These are phyloP conservation scores for Aspergillus nanangensis DNA, from an alignment of 495 filamentous ascomycete genomes.

Conservation along the genomic window DNA sequence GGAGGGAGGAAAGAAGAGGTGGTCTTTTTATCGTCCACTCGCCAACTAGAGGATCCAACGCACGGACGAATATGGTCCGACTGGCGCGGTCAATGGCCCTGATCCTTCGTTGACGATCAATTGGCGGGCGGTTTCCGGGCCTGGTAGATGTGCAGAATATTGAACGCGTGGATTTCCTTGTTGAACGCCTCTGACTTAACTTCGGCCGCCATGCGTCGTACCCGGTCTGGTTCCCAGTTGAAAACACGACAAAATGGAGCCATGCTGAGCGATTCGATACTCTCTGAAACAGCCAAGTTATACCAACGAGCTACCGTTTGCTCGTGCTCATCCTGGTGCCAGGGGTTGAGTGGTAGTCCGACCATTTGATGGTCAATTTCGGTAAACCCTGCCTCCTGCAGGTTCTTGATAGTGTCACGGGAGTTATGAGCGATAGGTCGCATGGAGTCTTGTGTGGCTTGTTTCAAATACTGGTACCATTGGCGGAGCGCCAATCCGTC, in stretches of 20 bases:
- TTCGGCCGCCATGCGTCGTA: slow-evolving; percentile 55
- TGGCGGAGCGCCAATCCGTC: slow-evolving; percentile 44
- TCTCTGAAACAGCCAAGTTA: slow-evolving; percentile 68
- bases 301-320: slow-evolving; percentile 82
- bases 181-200: slow-evolving; percentile 68
- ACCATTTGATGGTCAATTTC: slow-evolving; percentile 75
- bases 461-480: slow-evolving; percentile 68
- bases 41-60: too few species aligned
- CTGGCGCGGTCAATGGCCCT: neutral
- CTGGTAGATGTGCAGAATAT: slow-evolving; percentile 59
- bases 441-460: slow-evolving; percentile 61
- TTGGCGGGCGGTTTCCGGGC: slow-evolving; percentile 33
- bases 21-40: too few species aligned
- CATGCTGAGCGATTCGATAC: slow-evolving; percentile 68
- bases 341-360: slow-evolving; percentile 70
- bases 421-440: slow-evolving; percentile 66
- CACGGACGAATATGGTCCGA: too few species aligned
- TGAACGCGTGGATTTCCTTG: slow-evolving; percentile 65
- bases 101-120: neutral
- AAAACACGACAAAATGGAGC: slow-evolving; percentile 68
- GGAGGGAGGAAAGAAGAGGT: too few species aligned
- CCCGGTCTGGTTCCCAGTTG: slow-evolving; percentile 60
- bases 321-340: slow-evolving; percentile 65
- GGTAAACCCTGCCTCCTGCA: slow-evolving; percentile 73
- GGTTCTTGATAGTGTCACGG: slow-evolving; percentile 51